Evolutionary conservation across 139 green algal species (phyloP).

Genomic region (Chara braunii): DNA sequence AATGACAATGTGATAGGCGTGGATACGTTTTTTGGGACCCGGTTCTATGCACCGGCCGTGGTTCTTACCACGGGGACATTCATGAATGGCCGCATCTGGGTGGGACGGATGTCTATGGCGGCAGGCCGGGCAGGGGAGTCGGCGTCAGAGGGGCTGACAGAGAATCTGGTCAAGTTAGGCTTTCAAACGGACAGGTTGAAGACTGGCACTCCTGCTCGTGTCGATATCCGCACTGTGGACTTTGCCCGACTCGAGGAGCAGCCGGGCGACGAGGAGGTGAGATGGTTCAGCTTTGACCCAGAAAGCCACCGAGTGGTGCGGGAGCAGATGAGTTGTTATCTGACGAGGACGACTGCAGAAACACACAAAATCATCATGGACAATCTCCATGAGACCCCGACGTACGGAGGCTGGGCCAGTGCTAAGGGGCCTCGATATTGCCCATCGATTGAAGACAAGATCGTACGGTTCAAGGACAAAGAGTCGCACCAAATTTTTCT

Average conservation of each 20-base stretch:
- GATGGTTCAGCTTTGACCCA: constrained; percentile 90
- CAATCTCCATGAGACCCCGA: constrained; percentile 85
- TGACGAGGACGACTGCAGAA: constrained; percentile 82
- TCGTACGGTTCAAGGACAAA: constrained; percentile 92
- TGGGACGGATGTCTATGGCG: constrained; percentile 70
- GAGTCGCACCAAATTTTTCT: constrained; percentile 89
- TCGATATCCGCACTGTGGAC: constrained; percentile 82
- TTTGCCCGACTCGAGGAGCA: constrained; percentile 66
- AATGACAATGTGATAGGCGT: constrained; percentile 79
- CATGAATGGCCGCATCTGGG: constrained; percentile 96
- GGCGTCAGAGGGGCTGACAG: constrained; percentile 76
- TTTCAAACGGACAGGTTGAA: constrained; percentile 92
- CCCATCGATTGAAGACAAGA: constrained; percentile 97
- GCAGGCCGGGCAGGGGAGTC: constrained; percentile 85
- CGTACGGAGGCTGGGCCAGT: constrained; percentile 89
- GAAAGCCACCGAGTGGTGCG: constrained; percentile 55
- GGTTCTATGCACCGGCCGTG: constrained; percentile 67
- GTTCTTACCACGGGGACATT: constrained; percentile 95
- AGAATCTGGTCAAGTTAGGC: constrained; percentile 70
- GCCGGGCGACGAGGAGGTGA: constrained; percentile 55
- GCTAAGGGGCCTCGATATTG: constrained; percentile 86
- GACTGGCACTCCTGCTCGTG: constrained; percentile 87
- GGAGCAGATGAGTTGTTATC: constrained; percentile 77
- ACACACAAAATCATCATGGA: constrained; percentile 77
- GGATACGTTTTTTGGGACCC: constrained; percentile 85